Evolutionary conservation across 768 basidiomycete genomes (phyloP), one percentile per base, ranked within the genome.

Genomic region (Termitomyces titanicus): DNA sequence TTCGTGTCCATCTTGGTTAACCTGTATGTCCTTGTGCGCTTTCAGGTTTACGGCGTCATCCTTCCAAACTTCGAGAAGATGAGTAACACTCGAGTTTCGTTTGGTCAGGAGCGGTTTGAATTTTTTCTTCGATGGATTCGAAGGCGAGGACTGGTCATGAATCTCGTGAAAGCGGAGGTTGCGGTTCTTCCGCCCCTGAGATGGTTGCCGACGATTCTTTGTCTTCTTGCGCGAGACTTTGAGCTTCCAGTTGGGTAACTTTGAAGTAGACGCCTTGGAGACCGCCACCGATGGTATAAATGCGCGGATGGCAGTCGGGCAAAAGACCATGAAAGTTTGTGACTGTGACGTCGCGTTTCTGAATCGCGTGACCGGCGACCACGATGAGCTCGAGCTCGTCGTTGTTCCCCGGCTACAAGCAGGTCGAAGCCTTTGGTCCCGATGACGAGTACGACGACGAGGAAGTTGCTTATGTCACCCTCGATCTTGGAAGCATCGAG

Each of bases 401-500:
- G 0, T 68, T 86, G 25, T 73, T 79, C 42, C 80, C 81, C 3
- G 86, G 88, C 17, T 89, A 82, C 70, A 80, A 65, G 51, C 81
- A 89, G 43, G 88, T 91, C 10, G 80, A 85, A 2, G 64, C 72
- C 0, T 89, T 90, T 63, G 89, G 81, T 35, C 74, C 84, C 0
- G 82, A 92, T 34, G 79, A 85, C 29, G 81, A 85, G 27, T 89
- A 89, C 60, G 79, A 86, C 56, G 75, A 78, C 20, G 79, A 80
- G 56, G 82, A 83, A 54, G 83, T 86, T 4, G 73, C 72, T 8
- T 91, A 90, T 61, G 81, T 90, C 12, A 89, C 88, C 0, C 74
- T 93, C 18, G 91, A 92, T 65, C 72, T 93, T 1, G 88, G 86
- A 27, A 72, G 69, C 53, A 78, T 87, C 33, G 88, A 92, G 61